These are phyloP conservation scores for Candida nemodendra DNA, from an alignment of 805 yeast species.

Conservation along the genomic window DNA sequence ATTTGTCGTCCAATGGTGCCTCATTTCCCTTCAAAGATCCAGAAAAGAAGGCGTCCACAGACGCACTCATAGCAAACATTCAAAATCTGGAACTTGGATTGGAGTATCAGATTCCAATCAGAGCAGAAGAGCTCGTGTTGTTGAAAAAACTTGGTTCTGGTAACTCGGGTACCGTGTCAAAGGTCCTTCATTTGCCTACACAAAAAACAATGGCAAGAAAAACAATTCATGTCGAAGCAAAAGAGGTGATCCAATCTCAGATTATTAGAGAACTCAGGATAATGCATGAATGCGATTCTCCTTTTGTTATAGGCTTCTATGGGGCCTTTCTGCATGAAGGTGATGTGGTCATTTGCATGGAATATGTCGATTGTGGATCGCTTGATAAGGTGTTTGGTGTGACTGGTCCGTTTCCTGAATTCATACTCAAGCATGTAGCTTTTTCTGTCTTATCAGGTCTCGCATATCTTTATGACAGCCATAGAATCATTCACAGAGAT, in stretches of 20 bases:
- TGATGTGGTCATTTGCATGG: constrained; percentile 90
- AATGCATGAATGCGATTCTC: constrained; percentile 83
- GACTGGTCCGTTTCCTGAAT: constrained; percentile 64
- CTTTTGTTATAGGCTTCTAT: constrained; percentile 82
- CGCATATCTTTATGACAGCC: constrained; percentile 74
- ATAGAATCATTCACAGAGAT: constrained; percentile 91
- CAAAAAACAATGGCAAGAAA: constrained; percentile 89
- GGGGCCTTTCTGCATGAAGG: constrained; percentile 80
- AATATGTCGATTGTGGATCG: constrained; percentile 93
- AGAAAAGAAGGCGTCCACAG: constrained; percentile 31
- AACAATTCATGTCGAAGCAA: constrained; percentile 80
- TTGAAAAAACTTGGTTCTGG: constrained; percentile 86
- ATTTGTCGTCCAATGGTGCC: constrained; percentile 14
- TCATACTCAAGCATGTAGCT: constrained; percentile 70
- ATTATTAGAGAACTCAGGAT: constrained; percentile 85
- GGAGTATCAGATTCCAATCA: constrained; percentile 51
- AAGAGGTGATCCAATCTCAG: constrained; percentile 74
- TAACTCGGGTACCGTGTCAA: constrained; percentile 88
- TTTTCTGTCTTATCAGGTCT: constrained; percentile 78
- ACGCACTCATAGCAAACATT: constrained; percentile 42
- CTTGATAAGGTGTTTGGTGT: constrained; percentile 70
- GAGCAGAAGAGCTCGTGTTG: constrained; percentile 67
- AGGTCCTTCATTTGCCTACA: constrained; percentile 85
- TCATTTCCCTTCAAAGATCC: constrained; percentile 26
- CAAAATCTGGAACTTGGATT: constrained; percentile 52